Evolutionary conservation across 139 green algal species (phyloP).

Genomic region (Edaphochlamys debaryana): DNA sequence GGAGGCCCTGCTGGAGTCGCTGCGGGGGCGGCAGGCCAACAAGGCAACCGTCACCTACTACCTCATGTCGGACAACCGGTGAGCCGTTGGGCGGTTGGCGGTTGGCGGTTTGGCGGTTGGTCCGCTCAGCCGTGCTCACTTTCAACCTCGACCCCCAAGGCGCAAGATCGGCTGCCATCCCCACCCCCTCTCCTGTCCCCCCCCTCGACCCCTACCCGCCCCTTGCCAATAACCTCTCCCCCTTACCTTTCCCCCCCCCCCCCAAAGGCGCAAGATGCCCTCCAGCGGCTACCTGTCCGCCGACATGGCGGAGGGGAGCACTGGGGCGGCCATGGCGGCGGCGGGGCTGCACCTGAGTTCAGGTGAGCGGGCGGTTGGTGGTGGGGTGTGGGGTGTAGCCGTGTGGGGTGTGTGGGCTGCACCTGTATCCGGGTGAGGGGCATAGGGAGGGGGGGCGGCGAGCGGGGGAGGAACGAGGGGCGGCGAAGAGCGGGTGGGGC

Average conservation of each 20-base stretch:
- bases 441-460: neutral
- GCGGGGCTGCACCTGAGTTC: slow-evolving; percentile 28
- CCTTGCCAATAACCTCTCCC: too few relatives aligned
- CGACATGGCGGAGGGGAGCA: slow-evolving; percentile 67
- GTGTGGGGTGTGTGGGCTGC: neutral
- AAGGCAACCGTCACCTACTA: slow-evolving; percentile 99
- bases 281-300: slow-evolving; percentile 66
- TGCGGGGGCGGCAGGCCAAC: slow-evolving; percentile 83
- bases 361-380: neutral
- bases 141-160: too few relatives aligned
- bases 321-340: slow-evolving; percentile 40
- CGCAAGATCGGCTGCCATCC: too few relatives aligned
- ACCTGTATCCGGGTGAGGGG: neutral
- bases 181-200: neutral
- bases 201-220: neutral
- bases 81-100: too few relatives aligned
- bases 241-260: too few relatives aligned
- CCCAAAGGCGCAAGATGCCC: slow-evolving; percentile 66
- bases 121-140: too few relatives aligned
- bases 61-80: slow-evolving; percentile 88
- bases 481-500: too few relatives aligned
- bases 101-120: too few relatives aligned
- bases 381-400: too few relatives aligned
- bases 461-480: neutral
- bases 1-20: slow-evolving; percentile 71